Base-by-base conservation (phyloP, 345 rosid genomes). In the Cochlearia excelsa region DNA sequence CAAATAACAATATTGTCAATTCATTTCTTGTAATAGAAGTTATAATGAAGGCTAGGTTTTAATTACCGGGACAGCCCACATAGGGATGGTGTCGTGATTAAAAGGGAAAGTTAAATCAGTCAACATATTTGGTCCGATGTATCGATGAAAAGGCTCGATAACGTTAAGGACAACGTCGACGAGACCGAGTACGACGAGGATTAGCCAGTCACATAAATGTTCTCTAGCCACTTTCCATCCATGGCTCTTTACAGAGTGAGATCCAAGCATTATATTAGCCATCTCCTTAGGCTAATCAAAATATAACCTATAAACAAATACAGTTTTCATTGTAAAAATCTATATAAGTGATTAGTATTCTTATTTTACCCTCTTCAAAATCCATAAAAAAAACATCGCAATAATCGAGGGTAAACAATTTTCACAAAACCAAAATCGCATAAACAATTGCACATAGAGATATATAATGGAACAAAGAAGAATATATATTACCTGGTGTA, bases 121-220 rank as follows among this genome's bases (percentile, higher is more conserved):
- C 82, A 85, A 60, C 92, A 85, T 82, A 31, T 71, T 84, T 66
- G 75, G 59, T 5, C 84, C 84, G 16, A 85, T 62, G 44, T 69
- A 85, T 7, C 92, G 88, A 49, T 81, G 92, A 68, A 79, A 85
- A 30, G 88, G 92, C 59, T 85, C 88, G 0, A 81, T 61, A 2
- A 51, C n/a, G 28, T 75, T 75, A 54, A 85, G 74, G 50, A 66
- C 30, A 16, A 51, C 68, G 38, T 77, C 84, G 23, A 85, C 76
- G 39, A 67, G 41, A 23, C 61, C 75, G 47, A 85, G 86, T 26
- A 80, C 38, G 9, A 73, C 5, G 28, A 82, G 84, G 48, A 79
- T 76, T 30, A 79, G 5, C 88, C 88, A 82, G 69, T 82, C 88
- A 66, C 70, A 65, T 54, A 37, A 31, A 62, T 82, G 86, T 38